Conservation (phyloP, 1,284 basidiomycete species). For the Rhodofomes roseus region DNA sequence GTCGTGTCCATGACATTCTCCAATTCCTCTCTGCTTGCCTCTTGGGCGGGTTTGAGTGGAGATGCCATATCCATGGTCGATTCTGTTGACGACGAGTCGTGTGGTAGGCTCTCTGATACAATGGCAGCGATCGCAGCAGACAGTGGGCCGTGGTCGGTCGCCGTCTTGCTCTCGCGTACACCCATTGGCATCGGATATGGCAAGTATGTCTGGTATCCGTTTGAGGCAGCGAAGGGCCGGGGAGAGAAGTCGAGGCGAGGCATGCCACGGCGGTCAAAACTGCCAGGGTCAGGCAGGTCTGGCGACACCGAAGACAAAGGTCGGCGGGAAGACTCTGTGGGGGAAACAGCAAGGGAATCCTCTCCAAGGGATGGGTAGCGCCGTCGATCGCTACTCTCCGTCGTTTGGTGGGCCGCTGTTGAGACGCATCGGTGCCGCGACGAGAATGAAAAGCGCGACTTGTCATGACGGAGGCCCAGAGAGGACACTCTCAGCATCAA, state of each 20-base stretch:
- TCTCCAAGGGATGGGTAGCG: neutral
- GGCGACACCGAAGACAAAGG: neutral
- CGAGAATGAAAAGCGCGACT: conserved; percentile 19
- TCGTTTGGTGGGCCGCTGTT: conserved; percentile 14
- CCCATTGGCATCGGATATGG: neutral
- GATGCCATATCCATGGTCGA: neutral
- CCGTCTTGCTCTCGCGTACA: neutral
- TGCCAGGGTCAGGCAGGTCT: neutral
- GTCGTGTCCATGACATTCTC: conserved; percentile 34
- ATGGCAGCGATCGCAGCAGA: neutral
- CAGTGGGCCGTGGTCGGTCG: neutral
- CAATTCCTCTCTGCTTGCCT: neutral
- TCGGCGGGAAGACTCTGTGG: neutral
- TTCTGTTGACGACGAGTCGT: neutral
- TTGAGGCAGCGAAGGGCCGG: no score
- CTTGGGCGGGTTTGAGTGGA: neutral
- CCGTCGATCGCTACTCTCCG: neutral
- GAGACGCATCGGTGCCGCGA: conserved; percentile 15
- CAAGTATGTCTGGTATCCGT: no score
- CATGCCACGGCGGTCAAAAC: neutral
- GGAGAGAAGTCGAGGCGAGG: neutral
- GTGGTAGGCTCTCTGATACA: neutral
- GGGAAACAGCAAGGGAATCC: neutral
- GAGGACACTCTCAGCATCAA: conserved; percentile 81
- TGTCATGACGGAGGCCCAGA: conserved; percentile 49